phyloP scores from a whole-genome alignment of 2,329 filamentous ascomycete genomes.

The Penicillium sp. region DNA sequence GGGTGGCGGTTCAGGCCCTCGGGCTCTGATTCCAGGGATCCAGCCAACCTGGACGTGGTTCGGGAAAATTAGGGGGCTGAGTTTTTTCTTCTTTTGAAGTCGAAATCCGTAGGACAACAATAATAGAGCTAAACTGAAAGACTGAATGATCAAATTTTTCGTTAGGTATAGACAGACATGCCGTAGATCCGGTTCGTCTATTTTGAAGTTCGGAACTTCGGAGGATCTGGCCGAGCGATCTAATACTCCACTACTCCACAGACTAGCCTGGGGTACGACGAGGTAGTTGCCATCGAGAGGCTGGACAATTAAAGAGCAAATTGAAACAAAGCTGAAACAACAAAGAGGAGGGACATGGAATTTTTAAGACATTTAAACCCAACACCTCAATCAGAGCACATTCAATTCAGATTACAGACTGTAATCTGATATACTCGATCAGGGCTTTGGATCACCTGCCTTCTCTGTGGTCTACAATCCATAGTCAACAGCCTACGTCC shows the following conservation, averaged over 20 bases:
- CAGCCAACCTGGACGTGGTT: slow-evolving; percentile 4
- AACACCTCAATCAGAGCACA: too few species aligned
- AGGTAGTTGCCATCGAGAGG: background rate
- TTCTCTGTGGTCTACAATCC: background rate
- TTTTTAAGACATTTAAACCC: too few species aligned
- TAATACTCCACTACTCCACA: slow-evolving; percentile 6
- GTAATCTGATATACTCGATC: background rate
- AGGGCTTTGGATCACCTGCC: background rate
- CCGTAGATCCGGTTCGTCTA: slow-evolving; percentile 9
- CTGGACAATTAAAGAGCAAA: background rate
- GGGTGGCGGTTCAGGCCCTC: slow-evolving; percentile 26
- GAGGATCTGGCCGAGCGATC: background rate
- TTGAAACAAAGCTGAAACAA: background rate
- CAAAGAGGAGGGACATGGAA: background rate
- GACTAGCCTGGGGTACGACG: background rate
- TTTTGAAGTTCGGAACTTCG: background rate
- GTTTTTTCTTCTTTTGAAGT: background rate
- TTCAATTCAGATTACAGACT: background rate
- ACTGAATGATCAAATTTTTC: background rate
- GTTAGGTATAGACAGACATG: background rate
- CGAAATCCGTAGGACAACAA: background rate
- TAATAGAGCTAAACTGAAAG: background rate
- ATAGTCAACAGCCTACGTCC: too few species aligned
- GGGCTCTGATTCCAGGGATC: slow-evolving; percentile 20
- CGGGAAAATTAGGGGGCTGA: slow-evolving; percentile 11